Evolutionary conservation across 2,329 filamentous ascomycete genomes (phyloP), one percentile per base, ranked within the genome.

Genomic region (Triangularia setosa): DNA sequence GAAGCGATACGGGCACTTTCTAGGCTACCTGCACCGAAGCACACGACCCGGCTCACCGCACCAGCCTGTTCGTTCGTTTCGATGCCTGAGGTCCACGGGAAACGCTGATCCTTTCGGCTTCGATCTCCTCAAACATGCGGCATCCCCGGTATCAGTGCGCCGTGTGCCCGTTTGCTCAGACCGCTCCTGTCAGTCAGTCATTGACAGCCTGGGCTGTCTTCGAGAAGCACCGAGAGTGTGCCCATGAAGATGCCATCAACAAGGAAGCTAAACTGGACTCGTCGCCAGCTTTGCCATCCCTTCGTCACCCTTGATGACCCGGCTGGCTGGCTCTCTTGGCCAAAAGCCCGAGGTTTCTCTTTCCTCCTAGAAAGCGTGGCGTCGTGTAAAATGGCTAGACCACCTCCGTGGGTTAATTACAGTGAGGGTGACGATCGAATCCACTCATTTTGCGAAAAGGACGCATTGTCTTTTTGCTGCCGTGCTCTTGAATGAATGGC

Each of bases 341-440:
- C 28, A 48, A 25, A 48, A 63, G 53, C 33, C 61, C 48, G 58
- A 58, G 57, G 58, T 62, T 66, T 60, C 62, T 62, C 53, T 55
- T 18, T 61, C 28, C 30, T 52, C 58, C 35, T 35, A 60, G 44
- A 60, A 48, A 58, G 27, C 61, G 61, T 60, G 58, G 64, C 55
- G 62, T 58, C 56, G 61, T 64, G 59, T 55, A 61, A n/a, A n/a
- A 66, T 64, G 44, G 58, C 56, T 48, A 54, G 40, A 60, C 65
- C 62, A 55, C 58, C 58, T n/a, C n/a, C 35, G 28, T 14, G 24
- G 59, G 62, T 27, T 64, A 35, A 35, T 33, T 30, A 58, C 28
- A 27, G 30, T 9, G 7, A 48, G n/a, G 21, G n/a, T 9, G 40
- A 48, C 40, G 40, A 48, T 48, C 40, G 40, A 48, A 48, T 8